phyloP scores from a whole-genome alignment of 2,329 filamentous ascomycete genomes.

The Fusarium solani-melongenae region DNA sequence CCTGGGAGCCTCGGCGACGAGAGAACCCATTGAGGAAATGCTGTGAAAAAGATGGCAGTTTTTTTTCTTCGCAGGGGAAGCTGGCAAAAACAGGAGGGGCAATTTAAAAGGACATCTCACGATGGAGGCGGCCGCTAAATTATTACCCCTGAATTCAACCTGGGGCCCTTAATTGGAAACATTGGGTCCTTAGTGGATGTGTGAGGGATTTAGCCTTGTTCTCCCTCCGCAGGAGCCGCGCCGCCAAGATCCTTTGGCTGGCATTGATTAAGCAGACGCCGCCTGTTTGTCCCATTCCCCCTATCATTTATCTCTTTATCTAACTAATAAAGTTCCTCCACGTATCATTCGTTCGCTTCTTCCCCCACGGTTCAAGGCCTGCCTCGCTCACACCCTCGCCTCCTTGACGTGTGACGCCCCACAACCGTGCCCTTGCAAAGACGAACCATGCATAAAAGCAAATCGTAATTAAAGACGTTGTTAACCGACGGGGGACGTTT shows the following conservation, averaged over 20 bases:
- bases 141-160: constrained; percentile 28
- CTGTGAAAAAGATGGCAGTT: not conserved
- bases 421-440: not conserved
- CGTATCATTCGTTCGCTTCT: not conserved
- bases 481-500: not conserved
- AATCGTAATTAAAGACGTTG: constrained; percentile 2
- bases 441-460: not conserved
- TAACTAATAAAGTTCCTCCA: not conserved
- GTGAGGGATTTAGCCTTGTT: constrained; percentile 24
- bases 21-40: constrained; percentile 24
- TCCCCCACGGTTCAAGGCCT: not conserved
- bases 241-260: not conserved
- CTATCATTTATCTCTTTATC: not conserved
- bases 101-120: constrained; percentile 27
- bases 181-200: constrained; percentile 32
- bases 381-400: not conserved
- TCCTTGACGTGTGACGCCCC: not conserved
- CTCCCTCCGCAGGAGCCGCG: not conserved
- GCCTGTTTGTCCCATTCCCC: not conserved
- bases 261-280: not conserved
- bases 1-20: constrained; percentile 30
- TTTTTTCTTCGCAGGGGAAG: constrained; percentile 14
- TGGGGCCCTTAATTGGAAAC: constrained; percentile 31
- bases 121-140: constrained; percentile 22
- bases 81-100: constrained; percentile 15